Evolutionary conservation across 345 rosid species (phyloP).

Genomic region (Excoecaria cochinchinensis): DNA sequence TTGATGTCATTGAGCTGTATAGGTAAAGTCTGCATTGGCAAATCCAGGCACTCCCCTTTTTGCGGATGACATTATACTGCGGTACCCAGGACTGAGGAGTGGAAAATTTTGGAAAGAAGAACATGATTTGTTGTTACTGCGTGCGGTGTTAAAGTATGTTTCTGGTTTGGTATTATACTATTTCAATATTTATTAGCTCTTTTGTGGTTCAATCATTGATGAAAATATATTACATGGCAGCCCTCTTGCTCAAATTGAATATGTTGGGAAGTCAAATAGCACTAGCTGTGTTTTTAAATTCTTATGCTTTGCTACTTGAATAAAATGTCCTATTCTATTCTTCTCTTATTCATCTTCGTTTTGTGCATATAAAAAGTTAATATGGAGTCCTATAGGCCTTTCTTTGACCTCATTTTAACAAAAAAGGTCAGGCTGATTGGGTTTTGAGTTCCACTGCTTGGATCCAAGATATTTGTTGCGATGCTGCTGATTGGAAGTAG

Average conservation of each 20-base stretch:
- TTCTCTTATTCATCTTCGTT: too few species aligned
- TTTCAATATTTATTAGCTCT: background rate
- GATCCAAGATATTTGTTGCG: background rate
- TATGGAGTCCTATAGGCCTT: background rate
- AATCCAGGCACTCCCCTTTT: slow-evolving; percentile 59
- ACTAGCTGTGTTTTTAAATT: background rate
- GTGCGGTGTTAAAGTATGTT: slow-evolving; percentile 83
- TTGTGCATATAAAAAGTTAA: background rate
- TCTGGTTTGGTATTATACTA: slow-evolving; percentile 9
- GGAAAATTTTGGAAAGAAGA: slow-evolving; percentile 94
- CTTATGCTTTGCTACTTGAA: background rate
- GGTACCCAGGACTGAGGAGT: slow-evolving; percentile 75
- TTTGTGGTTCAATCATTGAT: background rate
- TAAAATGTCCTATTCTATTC: too few species aligned
- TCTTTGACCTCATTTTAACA: too few species aligned
- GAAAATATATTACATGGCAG: background rate
- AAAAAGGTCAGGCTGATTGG: slow-evolving; percentile 3
- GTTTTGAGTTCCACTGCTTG: background rate
- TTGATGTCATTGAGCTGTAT: slow-evolving; percentile 15
- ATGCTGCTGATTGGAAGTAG: background rate
- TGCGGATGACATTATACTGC: slow-evolving; percentile 56
- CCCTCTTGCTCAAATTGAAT: background rate
- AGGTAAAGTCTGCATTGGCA: slow-evolving; percentile 59
- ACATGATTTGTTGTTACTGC: slow-evolving; percentile 70
- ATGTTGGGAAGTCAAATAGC: background rate